These are phyloP conservation scores for Metschnikowia borealis DNA, from an alignment of 805 yeast species.

Conservation along the genomic window DNA sequence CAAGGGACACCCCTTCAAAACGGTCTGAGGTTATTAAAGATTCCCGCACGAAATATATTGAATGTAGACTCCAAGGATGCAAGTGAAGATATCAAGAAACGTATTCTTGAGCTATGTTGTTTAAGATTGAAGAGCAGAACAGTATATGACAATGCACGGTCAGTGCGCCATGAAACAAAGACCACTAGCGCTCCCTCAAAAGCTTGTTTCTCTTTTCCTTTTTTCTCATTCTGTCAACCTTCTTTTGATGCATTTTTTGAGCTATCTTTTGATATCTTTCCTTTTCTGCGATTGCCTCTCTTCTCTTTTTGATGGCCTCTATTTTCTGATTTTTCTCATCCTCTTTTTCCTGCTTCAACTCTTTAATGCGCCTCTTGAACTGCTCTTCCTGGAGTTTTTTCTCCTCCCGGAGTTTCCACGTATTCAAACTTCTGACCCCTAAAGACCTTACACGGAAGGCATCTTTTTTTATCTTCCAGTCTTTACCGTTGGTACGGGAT, in stretches of 20 bases:
- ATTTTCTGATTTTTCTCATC: conserved; percentile 50
- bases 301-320: conserved; percentile 62
- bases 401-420: conserved; percentile 66
- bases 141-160: neutral
- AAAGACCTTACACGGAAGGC: conserved; percentile 62
- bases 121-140: neutral
- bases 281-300: conserved; percentile 78
- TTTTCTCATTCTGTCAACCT: conserved; percentile 82
- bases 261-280: conserved; percentile 84
- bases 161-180: neutral
- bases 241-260: conserved; percentile 85
- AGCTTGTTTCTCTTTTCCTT: conserved; percentile 93
- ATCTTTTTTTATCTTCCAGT: conserved; percentile 65
- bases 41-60: no score
- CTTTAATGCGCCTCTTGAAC: conserved; percentile 64
- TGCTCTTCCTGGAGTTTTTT: conserved; percentile 63
- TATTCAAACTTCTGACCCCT: conserved; percentile 47
- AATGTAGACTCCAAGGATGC: neutral
- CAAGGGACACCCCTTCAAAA: neutral
- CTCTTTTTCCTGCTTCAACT: conserved; percentile 75
- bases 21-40: neutral
- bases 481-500: conserved; percentile 57
- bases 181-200: conserved; percentile 72
- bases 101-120: neutral
- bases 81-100: neutral